Evolutionary conservation across 1,284 basidiomycete species (phyloP), one percentile per base, ranked within the genome.

Genomic region (Apiotrichum veenhuisii): DNA sequence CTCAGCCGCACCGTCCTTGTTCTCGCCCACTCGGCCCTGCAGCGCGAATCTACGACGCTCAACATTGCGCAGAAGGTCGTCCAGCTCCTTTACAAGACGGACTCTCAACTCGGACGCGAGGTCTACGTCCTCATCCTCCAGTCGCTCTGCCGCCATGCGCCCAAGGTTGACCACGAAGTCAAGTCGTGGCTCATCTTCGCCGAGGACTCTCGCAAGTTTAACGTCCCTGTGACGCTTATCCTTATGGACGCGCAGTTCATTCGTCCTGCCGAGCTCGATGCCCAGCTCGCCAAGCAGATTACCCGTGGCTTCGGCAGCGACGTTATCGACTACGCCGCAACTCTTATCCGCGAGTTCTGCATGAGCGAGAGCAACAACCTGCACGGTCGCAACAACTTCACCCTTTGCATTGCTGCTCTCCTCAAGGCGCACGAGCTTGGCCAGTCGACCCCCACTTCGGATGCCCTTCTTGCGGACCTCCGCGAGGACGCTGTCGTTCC

Each of bases 181-280:
- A 89, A 94, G 56, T 91, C 89, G 15, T 99, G 96, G 96, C 80
- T 99, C 51, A 80, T 98, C 49, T 97, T 94, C 72, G 91, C 95
- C 17, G 94, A 98, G 73, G 96, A 98, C 75, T 90, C 92, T 87
- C 89, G 93, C 69, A 98, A 98, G 79, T 91, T 91, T 80, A 97
- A 97, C 73, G 87, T 98, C 17, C 85, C 92, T 8, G 96, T 97
- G 62, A 98, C 93, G 0, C 84, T 91, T 30, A 88, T 91, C 1
- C 82, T 98, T 46, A 80, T 98, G 56, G 85, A 88, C 44, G 89
- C 89, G 56, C 85, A 88, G 47, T 82, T 98, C 50, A 83, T 99
- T 72, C 85, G 84, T 62, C 80, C 88, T 34, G 80, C 81, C 17
- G 85, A 94, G 57, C 87, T 92, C 68, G 96, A 99, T 73, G 85